Evolutionary conservation across 768 basidiomycete species (phyloP).

Genomic region (Tricholoma bakamatsutake): DNA sequence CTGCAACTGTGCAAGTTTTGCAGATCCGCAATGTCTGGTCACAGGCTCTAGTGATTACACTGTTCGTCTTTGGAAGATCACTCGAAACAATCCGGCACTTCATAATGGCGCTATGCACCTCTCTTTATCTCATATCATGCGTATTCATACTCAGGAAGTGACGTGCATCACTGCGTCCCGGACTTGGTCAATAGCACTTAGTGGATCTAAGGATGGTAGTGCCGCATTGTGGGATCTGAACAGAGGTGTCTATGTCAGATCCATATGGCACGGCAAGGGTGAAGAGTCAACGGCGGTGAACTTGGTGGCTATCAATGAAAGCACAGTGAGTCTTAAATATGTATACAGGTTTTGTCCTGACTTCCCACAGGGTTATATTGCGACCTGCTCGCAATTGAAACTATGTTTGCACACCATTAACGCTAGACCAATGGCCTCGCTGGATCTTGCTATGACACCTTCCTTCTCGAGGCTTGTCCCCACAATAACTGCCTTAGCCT

Average conservation of each 20-base stretch:
- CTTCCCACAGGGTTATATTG: slow-evolving; percentile 69
- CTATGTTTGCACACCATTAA: slow-evolving; percentile 86
- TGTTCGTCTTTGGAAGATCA: slow-evolving; percentile 77
- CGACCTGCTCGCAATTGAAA: slow-evolving; percentile 67
- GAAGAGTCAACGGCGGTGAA: slow-evolving; percentile 43
- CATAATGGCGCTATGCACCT: slow-evolving; percentile 22
- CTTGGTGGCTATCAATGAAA: slow-evolving; percentile 77
- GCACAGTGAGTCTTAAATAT: slow-evolving; percentile 53
- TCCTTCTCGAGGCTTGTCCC: slow-evolving; percentile 41
- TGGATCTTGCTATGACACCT: slow-evolving; percentile 51
- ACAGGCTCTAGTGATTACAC: slow-evolving; percentile 79
- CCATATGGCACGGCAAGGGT: slow-evolving; percentile 63
- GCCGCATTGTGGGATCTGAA: slow-evolving; percentile 91
- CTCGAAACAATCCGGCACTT: slow-evolving; percentile 28
- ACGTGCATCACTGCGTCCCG: slow-evolving; percentile 66
- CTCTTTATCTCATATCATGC: slow-evolving; percentile 67
- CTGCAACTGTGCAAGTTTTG: slow-evolving; percentile 72
- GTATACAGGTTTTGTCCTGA: neutral
- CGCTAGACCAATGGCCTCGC: slow-evolving; percentile 64
- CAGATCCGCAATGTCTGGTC: slow-evolving; percentile 65
- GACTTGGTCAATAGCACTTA: slow-evolving; percentile 78
- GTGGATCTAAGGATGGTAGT: slow-evolving; percentile 81
- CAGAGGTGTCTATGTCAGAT: slow-evolving; percentile 70
- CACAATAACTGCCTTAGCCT: slow-evolving; percentile 70
- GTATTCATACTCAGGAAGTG: slow-evolving; percentile 69